These are phyloP conservation scores for Paecilomyces niveus DNA, from an alignment of 2,329 filamentous ascomycete species.

Conservation along the genomic window DNA sequence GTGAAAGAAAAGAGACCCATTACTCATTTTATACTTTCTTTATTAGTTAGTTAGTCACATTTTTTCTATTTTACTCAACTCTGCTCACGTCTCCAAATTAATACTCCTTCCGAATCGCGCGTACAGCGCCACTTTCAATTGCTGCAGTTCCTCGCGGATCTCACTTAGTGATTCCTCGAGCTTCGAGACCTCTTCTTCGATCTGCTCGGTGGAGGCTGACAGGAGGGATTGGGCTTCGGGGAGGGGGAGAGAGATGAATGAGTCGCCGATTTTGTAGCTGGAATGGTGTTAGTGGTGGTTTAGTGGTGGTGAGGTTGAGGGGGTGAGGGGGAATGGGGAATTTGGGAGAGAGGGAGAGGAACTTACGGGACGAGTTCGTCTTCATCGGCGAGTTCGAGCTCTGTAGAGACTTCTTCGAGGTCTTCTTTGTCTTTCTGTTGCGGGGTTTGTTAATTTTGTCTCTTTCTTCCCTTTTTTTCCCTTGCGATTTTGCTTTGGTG, in stretches of 20 bases:
- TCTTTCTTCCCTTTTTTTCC: constrained; percentile 16
- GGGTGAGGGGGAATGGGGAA: not conserved
- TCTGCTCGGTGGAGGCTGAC: constrained; percentile 58
- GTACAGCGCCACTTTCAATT: constrained; percentile 87
- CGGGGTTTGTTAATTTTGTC: constrained; percentile 2
- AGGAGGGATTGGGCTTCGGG: constrained; percentile 83
- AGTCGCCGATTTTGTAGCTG: constrained; percentile 95
- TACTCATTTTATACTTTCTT: not conserved
- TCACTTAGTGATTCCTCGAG: constrained; percentile 70
- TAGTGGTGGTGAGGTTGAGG: not conserved
- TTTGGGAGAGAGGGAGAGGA: not conserved
- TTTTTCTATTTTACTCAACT: not conserved
- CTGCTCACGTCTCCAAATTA: constrained; percentile 75
- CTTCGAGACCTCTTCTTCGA: constrained; percentile 67
- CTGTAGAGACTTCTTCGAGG: constrained; percentile 81
- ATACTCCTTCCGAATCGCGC: constrained; percentile 94
- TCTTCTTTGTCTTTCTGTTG: constrained; percentile 97
- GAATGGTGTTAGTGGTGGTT: constrained; percentile 5
- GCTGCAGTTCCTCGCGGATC: constrained; percentile 78
- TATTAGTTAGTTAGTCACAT: not conserved
- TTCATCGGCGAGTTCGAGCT: constrained; percentile 91
- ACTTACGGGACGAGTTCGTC: constrained; percentile 85
- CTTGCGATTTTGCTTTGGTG: not conserved
- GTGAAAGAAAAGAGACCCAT: constrained; percentile 2
- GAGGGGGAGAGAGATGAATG: constrained; percentile 81